Evolutionary conservation across 441 rosid genomes (phyloP).

Genomic region (Isatis lusitanica): DNA sequence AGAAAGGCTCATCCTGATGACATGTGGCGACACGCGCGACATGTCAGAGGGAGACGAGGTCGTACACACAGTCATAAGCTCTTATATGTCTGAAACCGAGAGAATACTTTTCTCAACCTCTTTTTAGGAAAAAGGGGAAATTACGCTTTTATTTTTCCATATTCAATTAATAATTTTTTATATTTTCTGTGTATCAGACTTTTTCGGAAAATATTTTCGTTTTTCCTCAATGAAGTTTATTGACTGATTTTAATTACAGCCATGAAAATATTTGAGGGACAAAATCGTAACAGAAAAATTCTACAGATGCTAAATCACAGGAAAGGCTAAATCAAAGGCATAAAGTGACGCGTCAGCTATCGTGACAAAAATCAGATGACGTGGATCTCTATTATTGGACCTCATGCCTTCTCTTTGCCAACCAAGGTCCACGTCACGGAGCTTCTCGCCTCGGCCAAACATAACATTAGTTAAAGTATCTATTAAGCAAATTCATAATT

Average conservation of each 20-base stretch:
- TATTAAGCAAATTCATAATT: background rate
- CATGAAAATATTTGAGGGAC: slow-evolving; percentile 3
- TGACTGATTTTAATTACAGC: background rate
- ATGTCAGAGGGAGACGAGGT: slow-evolving; percentile 16
- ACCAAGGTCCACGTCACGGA: slow-evolving; percentile 9
- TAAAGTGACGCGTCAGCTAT: slow-evolving; percentile 30
- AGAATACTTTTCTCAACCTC: slow-evolving; percentile 8
- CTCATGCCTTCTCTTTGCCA: background rate
- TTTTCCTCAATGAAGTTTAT: background rate
- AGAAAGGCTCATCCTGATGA: background rate
- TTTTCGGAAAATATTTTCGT: background rate
- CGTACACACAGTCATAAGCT: slow-evolving; percentile 5
- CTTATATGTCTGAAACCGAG: slow-evolving; percentile 12
- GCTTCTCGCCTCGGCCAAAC: background rate
- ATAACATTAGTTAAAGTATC: background rate
- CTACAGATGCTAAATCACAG: slow-evolving; percentile 24
- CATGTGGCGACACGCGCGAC: slow-evolving; percentile 21
- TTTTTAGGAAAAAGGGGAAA: background rate
- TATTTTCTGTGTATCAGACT: background rate
- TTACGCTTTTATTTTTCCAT: background rate
- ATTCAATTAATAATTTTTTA: background rate
- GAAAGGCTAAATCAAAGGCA: slow-evolving; percentile 15
- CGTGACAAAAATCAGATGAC: slow-evolving; percentile 27
- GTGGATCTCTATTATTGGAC: slow-evolving; percentile 8
- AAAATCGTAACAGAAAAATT: slow-evolving; percentile 6